Base-by-base conservation (phyloP, 2,329 filamentous ascomycete genomes). In the Pyrenochaeta sp. region DNA sequence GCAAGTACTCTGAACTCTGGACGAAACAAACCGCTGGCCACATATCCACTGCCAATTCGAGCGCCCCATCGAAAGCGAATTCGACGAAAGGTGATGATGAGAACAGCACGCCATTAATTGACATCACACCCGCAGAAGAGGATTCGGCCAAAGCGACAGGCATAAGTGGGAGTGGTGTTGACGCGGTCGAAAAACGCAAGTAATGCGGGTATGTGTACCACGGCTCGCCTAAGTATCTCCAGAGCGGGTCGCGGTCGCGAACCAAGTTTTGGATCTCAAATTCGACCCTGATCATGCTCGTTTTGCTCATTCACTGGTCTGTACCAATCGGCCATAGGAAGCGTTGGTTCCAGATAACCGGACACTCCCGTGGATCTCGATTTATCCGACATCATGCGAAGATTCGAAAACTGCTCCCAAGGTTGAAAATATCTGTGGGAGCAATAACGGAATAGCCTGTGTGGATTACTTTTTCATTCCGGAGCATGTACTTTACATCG, bases 1-100 rank as follows among this genome's bases (percentile, higher is more conserved):
- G 91, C 11, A 86, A 87, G 55, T 97, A 97, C 69, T 85, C 86
- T 10, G 88, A 87, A 55, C 93, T 97, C 87, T 97, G 92, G 92
- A 87, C 88, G 59, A 94, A 93, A 76, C 92, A 97, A 75, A 92
- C 72, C 3, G 69, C 69, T 0, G 69, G 69, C 1, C 62, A 67
- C 33, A 20, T 62, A 23, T 67, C 67, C 6, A 52, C 49, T 2
- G 53, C 49, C 17, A 51, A 45, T n/a, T 64, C 58, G 2, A 67
- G 63, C 31, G 52, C 52, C 23, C 54, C 55, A 0, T 64, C 61
- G 1, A 62, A 63, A 20, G 59, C 59, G 23, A 54, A 57, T 4
- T 61, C 62, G 1, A 58, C 55, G 10, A 45, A 64, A 7, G 61
- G 58, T 11, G 57, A 56, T 2, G 55, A 51, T 0, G 51, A 56